Conservation (phyloP, 75 land plant genomes). For the Adiantum capillusveneris region DNA sequence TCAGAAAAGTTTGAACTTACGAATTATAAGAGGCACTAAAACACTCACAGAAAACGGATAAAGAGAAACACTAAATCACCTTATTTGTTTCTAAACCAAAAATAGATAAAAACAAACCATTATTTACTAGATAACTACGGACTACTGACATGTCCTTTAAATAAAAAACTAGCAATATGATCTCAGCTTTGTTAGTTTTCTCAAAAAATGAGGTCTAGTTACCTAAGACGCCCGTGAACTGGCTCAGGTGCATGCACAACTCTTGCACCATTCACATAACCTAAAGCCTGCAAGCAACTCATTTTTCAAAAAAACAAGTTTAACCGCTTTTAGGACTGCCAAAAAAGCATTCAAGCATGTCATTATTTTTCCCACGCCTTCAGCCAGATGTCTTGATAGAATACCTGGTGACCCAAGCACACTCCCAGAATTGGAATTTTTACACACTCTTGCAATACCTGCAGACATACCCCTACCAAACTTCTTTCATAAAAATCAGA, state of each 20-base stretch:
- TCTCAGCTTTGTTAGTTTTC: too few species aligned
- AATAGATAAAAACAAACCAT: too few species aligned
- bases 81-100: too few species aligned
- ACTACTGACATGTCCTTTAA: too few species aligned
- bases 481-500: neutral
- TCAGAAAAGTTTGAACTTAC: too few species aligned
- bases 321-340: too few species aligned
- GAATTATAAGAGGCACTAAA: too few species aligned
- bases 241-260: constrained; percentile 90
- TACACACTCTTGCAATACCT: constrained; percentile 59
- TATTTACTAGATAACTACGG: too few species aligned
- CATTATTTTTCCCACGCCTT: neutral
- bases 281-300: constrained; percentile 59
- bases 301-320: too few species aligned
- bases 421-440: constrained; percentile 96
- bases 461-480: constrained; percentile 66
- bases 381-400: neutral
- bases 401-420: constrained; percentile 98
- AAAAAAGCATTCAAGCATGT: neutral
- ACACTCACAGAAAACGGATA: neutral
- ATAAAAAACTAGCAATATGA: too few species aligned
- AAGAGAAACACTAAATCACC: too few species aligned
- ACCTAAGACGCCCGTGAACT: constrained; percentile 95
- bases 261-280: constrained; percentile 78
- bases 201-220: constrained; percentile 6